Base-by-base conservation (phyloP, 164 flowering plant genomes). In the Magnolia changhungtana region DNA sequence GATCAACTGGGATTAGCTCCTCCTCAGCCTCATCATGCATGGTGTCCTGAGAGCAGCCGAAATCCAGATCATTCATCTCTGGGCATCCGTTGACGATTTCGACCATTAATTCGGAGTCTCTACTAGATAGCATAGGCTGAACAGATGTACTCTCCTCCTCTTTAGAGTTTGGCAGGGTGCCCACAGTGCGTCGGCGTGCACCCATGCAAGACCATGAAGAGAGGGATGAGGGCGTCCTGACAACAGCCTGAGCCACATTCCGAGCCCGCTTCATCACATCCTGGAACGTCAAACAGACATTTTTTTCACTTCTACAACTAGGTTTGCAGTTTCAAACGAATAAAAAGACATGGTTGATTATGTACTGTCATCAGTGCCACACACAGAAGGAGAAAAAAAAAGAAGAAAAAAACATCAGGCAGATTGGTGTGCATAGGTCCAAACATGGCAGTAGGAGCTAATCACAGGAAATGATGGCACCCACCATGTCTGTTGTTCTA, bases 191-290 rank as follows among this genome's bases (percentile, higher is more conserved):
- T 8, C 96, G 90, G 6, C 96, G 92, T 21, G 97, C 90, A 68
- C 97, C 95, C 91, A 96, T 96, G 81, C 97, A 96, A 13, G 94
- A 86, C 99, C 98, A 94, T 76, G 96, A 88, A 65, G 94, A 83
- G 37, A 91, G 67, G 49, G 96, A 84, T 27, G 98, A 85, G 11
- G 90, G 97, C 37, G 93, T 90, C 81, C 84, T 88, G 55, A 87
- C 96, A 70, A 92, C 98, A 63, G 95, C 99, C 82, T 88, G 87
- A 71, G 99, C 98, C 20, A 91, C 97, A 83, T 89, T 87, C 74
- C 91, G 94, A 50, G 97, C 99, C 20, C 98, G 88, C 81, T 89
- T 90, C 89, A 96, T 90, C 72, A 92, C 94, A 83, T 87, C 94
- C 99, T 94, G 78, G 23, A 21, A 45, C 49, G 14, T n/a, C 72